Conservation (phyloP, 768 basidiomycete species). For the Boletus rubescentipes region DNA sequence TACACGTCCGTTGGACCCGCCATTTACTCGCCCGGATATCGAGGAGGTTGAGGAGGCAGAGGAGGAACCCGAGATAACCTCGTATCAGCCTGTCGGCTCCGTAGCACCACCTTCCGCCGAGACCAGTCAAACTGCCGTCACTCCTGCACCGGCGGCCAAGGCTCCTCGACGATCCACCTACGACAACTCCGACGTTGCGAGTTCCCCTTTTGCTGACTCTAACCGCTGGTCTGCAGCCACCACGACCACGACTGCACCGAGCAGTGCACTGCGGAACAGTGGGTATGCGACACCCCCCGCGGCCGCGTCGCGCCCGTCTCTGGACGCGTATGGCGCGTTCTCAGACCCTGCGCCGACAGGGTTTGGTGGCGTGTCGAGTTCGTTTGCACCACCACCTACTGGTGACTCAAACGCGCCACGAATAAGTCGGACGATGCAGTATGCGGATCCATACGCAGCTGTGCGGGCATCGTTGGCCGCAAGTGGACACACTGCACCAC, state of each 20-base stretch:
- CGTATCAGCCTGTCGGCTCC: slow-evolving; percentile 47
- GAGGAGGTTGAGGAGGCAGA: slow-evolving; percentile 53
- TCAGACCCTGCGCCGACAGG: slow-evolving; percentile 83
- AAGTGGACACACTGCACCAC: slow-evolving; percentile 37
- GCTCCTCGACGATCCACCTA: slow-evolving; percentile 26
- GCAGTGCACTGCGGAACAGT: slow-evolving; percentile 20
- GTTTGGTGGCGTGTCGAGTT: slow-evolving; percentile 47
- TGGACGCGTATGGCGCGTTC: slow-evolving; percentile 91
- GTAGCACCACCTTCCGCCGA: slow-evolving; percentile 32
- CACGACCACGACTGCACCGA: slow-evolving; percentile 23
- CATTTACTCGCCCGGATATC: slow-evolving; percentile 64
- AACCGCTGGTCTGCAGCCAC: slow-evolving; percentile 46
- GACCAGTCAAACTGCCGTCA: slow-evolving; percentile 21
- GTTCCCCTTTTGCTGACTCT: slow-evolving; percentile 52
- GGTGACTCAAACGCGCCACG: slow-evolving; percentile 40
- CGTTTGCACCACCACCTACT: slow-evolving; percentile 34
- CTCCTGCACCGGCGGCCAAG: slow-evolving; percentile 4
- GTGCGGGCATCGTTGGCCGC: slow-evolving; percentile 59
- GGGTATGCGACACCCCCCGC: slow-evolving; percentile 33
- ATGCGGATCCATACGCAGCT: slow-evolving; percentile 85
- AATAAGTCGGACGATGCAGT: slow-evolving; percentile 90
- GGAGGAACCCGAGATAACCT: slow-evolving; percentile 48
- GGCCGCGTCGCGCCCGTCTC: slow-evolving; percentile 55
- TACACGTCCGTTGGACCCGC: slow-evolving; percentile 61
- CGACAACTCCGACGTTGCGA: slow-evolving; percentile 20